Evolutionary conservation across 78 protist species (phyloP), one percentile per base, ranked within the genome.

Genomic region (Chrysochromulina tobinii): DNA sequence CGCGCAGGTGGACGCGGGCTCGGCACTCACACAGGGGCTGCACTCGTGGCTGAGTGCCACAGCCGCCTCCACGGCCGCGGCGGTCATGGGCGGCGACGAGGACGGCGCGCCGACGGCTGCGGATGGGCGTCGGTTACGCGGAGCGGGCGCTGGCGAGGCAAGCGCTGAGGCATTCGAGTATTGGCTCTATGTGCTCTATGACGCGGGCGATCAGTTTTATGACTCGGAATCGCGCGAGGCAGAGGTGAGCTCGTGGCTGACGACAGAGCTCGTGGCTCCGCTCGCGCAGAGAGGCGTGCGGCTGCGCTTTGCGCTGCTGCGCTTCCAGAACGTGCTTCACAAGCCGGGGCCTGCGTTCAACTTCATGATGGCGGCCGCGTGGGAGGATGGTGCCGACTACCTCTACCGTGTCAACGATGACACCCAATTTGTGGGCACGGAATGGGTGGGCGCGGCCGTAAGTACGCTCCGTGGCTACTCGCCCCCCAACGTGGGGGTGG

Each of bases 331-430:
- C 72, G 17, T 0, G 53, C 2, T 59, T 18, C 54, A 72, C 54
- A 84, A 84, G 69, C 89, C 89, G 4, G 89, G 89, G 38, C 85
- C 85, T 11, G 85, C 3, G 17, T 81, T 81, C 87, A 81, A 81
- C 87, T 21, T 9, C 66, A 55, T 81, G 64, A 55, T 25, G 87
- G 66, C 38, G 23, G 66, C 61, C 9, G 87, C 87, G 6, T 21
- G 1, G 6, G 67, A 25, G 23, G 83, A 73, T 9, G 83, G 83
- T 25, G 83, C 83, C 57, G 83, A 73, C n/a, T 73, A 73, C 15
- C n/a, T 73, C 25, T 38, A 48, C 83, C 83, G 83, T 21, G 12
- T 73, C 3, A 73, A 73, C 25, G 83, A 73, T 25, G 83, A 73
- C 83, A 73, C 83, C n/a, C 7, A 50, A 9, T 48, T 73, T 11